phyloP scores from a whole-genome alignment of 1,284 basidiomycete genomes.

The Jaminaea rosea region DNA sequence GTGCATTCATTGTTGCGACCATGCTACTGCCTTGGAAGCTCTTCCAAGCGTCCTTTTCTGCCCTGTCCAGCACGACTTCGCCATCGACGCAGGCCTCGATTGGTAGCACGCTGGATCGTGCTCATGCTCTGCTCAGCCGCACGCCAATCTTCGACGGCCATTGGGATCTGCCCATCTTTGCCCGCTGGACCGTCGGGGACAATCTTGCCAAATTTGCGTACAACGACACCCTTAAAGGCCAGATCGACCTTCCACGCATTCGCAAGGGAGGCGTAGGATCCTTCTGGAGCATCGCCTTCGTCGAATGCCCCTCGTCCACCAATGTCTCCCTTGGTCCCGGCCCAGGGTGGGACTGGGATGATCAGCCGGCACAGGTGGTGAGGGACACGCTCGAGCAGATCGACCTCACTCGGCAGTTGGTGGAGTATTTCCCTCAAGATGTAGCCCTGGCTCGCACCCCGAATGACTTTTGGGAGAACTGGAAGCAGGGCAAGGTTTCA shows the following conservation, averaged over 20 bases:
- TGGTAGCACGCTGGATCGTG: too few relatives aligned
- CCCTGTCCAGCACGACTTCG: too few relatives aligned
- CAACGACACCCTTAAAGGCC: neutral
- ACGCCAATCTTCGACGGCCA: neutral
- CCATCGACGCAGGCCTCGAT: too few relatives aligned
- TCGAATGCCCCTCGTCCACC: neutral
- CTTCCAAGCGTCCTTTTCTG: too few relatives aligned
- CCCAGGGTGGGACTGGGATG: neutral
- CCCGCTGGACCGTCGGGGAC: neutral
- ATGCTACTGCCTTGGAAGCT: too few relatives aligned
- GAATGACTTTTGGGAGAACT: conserved; percentile 1
- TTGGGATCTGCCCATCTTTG: neutral
- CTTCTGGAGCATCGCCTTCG: neutral
- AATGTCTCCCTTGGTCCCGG: too few relatives aligned
- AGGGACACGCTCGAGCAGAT: conserved; percentile 10
- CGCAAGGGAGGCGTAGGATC: neutral
- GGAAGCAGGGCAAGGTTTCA: conserved; percentile 58
- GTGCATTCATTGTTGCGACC: too few relatives aligned
- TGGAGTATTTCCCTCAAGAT: conserved; percentile 3
- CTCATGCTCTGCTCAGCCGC: neutral
- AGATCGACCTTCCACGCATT: neutral
- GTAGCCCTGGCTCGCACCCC: conserved; percentile 8
- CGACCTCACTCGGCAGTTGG: conserved; percentile 6
- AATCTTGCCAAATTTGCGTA: neutral
- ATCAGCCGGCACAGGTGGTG: conserved; percentile 1